Base-by-base conservation (phyloP, 1,284 basidiomycete genomes). In the Sanghuangporus sanghuang region DNA sequence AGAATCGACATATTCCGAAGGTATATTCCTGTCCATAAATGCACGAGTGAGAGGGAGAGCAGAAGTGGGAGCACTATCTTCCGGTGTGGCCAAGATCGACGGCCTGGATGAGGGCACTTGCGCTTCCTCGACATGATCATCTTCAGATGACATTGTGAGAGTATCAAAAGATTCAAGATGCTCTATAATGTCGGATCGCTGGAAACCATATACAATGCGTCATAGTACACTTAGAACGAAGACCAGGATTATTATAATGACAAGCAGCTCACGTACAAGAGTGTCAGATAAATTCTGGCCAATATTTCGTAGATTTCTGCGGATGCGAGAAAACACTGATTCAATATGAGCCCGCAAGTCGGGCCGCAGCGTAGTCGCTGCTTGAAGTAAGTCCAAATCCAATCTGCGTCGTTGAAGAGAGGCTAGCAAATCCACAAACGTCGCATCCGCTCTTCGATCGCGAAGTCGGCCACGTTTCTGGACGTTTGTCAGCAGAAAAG, bases 11-110 rank as follows among this genome's bases (percentile, higher is more conserved):
- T n/a, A 11, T 16, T 63, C 62, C 27, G 48, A 54, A 11, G 35
- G 39, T 7, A 61, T 61, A 35, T 56, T 60, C 36, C 39, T 48
- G 39, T 64, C 63, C 63, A 64, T 61, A 44, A 61, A 64, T 14
- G 59, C 63, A 12, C 63, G 59, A n/a, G 63, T 64, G 16, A 64
- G 59, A 2, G 63, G 59, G 35, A 64, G 63, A 5, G 63, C 36
- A 6, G 63, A 59, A 14, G 40, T 36, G 39, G 21, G 14, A 42
- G 63, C n/a, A 21, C 54, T 40, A 16, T 57, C 44, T 18, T 61
- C 55, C 35, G 55, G 38, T n/a, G 48, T 50, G 16, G 55, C 40
- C 21, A 58, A 57, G 21, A 55, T 57, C 11, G 59, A 56, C 38
- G 63, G 46, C 16, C 42, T 53, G 6, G 63, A 38, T 54, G 14